Evolutionary conservation across 1,284 basidiomycete genomes (phyloP).

Genomic region (Cystobasidium sp.): DNA sequence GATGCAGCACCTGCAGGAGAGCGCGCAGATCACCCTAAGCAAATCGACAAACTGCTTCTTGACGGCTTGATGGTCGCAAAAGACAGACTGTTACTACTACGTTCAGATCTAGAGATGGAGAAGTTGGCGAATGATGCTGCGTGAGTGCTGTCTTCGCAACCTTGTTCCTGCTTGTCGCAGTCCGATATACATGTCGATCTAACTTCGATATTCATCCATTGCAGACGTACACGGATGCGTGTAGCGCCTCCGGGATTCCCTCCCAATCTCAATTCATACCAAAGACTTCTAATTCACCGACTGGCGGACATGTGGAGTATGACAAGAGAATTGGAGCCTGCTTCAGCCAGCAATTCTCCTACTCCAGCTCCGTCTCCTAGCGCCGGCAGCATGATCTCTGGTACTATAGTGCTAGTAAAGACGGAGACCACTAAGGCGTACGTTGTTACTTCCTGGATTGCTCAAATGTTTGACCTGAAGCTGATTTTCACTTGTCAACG

Average conservation of each 20-base stretch:
- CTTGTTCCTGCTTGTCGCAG: background rate
- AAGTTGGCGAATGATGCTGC: conserved; percentile 27
- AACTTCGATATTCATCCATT: background rate
- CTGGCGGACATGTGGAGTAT: conserved; percentile 52
- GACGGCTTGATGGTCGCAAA: conserved; percentile 39
- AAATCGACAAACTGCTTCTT: conserved; percentile 35
- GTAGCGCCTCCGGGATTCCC: conserved; percentile 34
- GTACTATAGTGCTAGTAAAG: conserved; percentile 51
- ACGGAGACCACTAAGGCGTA: conserved; percentile 43
- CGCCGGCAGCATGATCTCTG: conserved; percentile 30
- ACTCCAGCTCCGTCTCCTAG: background rate
- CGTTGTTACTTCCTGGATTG: background rate
- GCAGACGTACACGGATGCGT: conserved; percentile 29
- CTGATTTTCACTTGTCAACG: background rate
- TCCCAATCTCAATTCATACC: conserved; percentile 51
- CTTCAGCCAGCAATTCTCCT: conserved; percentile 15
- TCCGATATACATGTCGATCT: background rate
- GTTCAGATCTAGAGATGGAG: conserved; percentile 36
- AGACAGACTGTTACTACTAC: conserved; percentile 36
- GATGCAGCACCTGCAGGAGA: background rate
- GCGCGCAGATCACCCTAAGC: background rate
- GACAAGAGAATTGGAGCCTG: conserved; percentile 50
- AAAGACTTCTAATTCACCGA: conserved; percentile 52
- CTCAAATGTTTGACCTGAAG: background rate
- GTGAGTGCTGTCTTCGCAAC: conserved; percentile 8